Conservation (phyloP, 306 rosid genomes). For the Comarum palustre region DNA sequence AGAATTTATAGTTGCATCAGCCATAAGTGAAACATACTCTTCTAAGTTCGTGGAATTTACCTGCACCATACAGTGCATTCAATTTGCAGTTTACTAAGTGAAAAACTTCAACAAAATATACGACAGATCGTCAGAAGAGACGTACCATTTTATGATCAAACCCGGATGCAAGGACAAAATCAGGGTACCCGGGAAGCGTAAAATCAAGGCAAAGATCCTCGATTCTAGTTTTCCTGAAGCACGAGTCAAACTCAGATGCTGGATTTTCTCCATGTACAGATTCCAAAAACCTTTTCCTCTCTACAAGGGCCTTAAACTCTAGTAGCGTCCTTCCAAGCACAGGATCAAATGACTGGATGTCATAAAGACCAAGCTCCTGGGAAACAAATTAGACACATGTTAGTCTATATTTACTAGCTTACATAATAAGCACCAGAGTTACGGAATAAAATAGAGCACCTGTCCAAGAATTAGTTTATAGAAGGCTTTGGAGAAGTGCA, state of each 20-base stretch:
- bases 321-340: slow-evolving; percentile 69
- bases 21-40: slow-evolving; percentile 62
- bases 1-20: slow-evolving; percentile 65
- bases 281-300: slow-evolving; percentile 44
- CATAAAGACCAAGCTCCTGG: slow-evolving; percentile 78
- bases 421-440: slow-evolving; percentile 13
- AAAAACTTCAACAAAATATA: slow-evolving; percentile 22
- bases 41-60: slow-evolving; percentile 74
- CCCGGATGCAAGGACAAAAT: slow-evolving; percentile 56
- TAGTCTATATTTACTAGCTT: slow-evolving; percentile 21
- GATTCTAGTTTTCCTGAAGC: slow-evolving; percentile 55
- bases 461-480: slow-evolving; percentile 84
- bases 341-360: slow-evolving; percentile 80
- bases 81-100: background rate
- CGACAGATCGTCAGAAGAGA: slow-evolving; percentile 11
- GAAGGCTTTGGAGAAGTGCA: slow-evolving; percentile 83
- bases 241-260: slow-evolving; percentile 31
- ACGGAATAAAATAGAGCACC: slow-evolving; percentile 42
- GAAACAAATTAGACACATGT: slow-evolving; percentile 14
- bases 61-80: slow-evolving; percentile 34
- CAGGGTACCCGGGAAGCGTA: slow-evolving; percentile 91
- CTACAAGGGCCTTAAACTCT: slow-evolving; percentile 82
- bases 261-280: slow-evolving; percentile 40
- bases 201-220: slow-evolving; percentile 98
- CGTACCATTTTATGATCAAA: slow-evolving; percentile 56